Conservation (phyloP, 192 early-diverging fungal genomes). For the Lobosporangium transversale region DNA sequence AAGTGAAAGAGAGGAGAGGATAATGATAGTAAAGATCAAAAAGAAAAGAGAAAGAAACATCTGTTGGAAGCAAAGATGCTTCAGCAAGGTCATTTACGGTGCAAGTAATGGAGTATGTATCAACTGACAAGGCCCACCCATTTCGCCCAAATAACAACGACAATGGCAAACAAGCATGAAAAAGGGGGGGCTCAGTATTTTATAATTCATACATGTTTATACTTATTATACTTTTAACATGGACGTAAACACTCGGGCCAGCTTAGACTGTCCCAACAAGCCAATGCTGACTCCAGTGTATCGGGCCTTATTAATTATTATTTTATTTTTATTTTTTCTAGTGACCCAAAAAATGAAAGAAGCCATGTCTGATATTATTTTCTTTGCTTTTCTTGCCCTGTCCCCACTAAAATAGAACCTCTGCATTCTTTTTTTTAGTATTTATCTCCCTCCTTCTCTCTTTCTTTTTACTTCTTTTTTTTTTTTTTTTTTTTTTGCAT, state of each 20-base stretch:
- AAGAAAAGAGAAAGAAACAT: too few species aligned
- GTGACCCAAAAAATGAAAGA: neutral
- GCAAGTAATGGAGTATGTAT: too few species aligned
- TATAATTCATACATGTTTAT: too few species aligned
- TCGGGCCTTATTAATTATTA: neutral
- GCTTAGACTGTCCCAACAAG: neutral
- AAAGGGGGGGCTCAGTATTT: neutral
- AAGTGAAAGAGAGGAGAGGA: too few species aligned
- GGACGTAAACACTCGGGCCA: too few species aligned
- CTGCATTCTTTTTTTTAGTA: neutral
- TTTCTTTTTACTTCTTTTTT: neutral
- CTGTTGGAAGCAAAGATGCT: too few species aligned
- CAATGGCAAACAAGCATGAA: neutral
- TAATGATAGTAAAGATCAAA: too few species aligned
- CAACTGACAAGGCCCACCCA: neutral
- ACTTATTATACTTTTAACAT: too few species aligned
- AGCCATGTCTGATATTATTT: neutral
- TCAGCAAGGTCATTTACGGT: too few species aligned
- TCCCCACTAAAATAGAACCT: too few species aligned
- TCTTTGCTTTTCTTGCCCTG: neutral
- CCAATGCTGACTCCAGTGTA: neutral
- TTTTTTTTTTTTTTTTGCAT: too few species aligned
- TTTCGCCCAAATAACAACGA: neutral
- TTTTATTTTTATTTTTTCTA: neutral
- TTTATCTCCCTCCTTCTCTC: neutral